Base-by-base conservation (phyloP, 495 filamentous ascomycete species). In the Alectoria sarmentosa region DNA sequence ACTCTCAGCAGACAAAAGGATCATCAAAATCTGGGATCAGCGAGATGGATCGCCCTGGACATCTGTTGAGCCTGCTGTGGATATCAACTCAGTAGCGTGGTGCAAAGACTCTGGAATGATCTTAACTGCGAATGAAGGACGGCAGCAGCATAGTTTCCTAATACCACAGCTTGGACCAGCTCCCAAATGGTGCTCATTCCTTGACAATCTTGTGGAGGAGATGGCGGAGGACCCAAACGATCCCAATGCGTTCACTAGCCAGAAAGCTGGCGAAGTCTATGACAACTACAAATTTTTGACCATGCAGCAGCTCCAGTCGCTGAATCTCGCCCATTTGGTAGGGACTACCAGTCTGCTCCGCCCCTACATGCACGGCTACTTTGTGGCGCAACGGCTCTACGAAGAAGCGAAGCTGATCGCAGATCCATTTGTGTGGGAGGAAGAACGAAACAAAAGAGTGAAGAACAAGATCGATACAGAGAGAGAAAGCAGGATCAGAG, bases 201-300 rank as follows among this genome's bases (percentile, higher is more conserved):
- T 99, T 39, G 95, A 99, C 72, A 96, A 93, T 70, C 81, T 98
- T 60, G 95, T 96, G 21, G 95, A 99, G 75, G 95, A 99, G 73
- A 97, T 99, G 90, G 93, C 92, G 4, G 92, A 95, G 72, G 82
- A 87, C 64, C 79, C 78, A 19, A 83, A 85, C 68, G 88, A 90
- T 67, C 87, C 88, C 5, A 85, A 84, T 66, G 83, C 86, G 10
- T 90, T 84, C 69, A 77, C 69, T 58, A 73, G 72, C 46, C 72
- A 75, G 37, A 75, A 78, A 41, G 74, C 74, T 37, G 86, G 88
- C 41, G 85, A 92, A 66, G 88, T 96, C 19, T 99, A 97, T 78
- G 95, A 98, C 74, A 97, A 98, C 74, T 98, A 90, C 84, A 97
- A 96, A 74, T 98, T 99, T 84, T 79, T 99, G 63, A 96, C 93